Evolutionary conservation across 495 filamentous ascomycete species (phyloP).

Genomic region (Xylaria acuta): DNA sequence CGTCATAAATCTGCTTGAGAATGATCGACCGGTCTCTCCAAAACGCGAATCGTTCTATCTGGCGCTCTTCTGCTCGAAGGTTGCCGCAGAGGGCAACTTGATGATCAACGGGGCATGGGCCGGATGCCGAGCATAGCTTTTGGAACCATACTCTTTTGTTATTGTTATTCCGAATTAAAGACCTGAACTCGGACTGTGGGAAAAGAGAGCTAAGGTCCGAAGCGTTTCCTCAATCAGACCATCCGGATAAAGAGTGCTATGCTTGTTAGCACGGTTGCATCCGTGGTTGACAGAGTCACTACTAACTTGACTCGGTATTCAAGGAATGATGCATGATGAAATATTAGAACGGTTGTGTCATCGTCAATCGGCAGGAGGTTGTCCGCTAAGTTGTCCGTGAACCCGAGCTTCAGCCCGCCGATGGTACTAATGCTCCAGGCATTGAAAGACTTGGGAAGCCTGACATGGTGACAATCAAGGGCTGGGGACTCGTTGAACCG

Average conservation of each 20-base stretch:
- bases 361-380: constrained; percentile 52
- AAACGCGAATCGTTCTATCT: constrained; percentile 53
- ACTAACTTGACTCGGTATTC: constrained; percentile 30
- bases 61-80: constrained; percentile 17
- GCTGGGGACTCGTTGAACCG: constrained; percentile 17
- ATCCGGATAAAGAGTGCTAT: constrained; percentile 36
- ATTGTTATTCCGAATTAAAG: constrained; percentile 35
- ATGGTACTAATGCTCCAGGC: constrained; percentile 39
- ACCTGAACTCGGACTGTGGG: constrained; percentile 41
- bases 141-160: constrained; percentile 25
- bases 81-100: constrained; percentile 11
- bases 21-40: constrained; percentile 60
- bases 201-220: constrained; percentile 53
- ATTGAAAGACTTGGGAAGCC: constrained; percentile 38
- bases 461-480: constrained; percentile 29
- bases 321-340: constrained; percentile 54
- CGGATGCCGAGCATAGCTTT: constrained; percentile 1
- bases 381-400: constrained; percentile 55
- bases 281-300: background rate
- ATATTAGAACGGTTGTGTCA: constrained; percentile 49
- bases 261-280: background rate
- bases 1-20: constrained; percentile 60
- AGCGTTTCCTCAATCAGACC: constrained; percentile 54
- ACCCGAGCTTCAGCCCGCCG: constrained; percentile 47
- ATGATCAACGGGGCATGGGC: constrained; percentile 16